A percentile compares a stretch with the other conserved stretches of the same genome.
Evolutionary conservation across 2,329 filamentous ascomycete genomes (phyloP).

Genomic region (Venturiaceae sp.): DNA sequence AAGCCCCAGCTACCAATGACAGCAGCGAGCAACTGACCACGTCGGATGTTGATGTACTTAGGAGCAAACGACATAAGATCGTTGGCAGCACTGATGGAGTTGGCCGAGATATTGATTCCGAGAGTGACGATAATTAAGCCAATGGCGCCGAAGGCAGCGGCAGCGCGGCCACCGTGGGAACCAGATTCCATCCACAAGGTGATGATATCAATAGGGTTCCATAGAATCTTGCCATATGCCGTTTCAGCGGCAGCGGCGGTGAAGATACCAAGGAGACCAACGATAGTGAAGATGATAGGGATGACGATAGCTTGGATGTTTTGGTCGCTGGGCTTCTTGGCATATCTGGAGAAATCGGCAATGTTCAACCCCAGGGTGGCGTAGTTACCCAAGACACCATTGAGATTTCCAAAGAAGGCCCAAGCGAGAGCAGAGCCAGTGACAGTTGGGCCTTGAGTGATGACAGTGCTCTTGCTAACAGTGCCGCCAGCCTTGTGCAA

Average conservation of each 20-base stretch:
- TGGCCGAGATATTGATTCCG: constrained; percentile 18
- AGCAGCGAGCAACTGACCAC: constrained; percentile 11
- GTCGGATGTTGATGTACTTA: constrained; percentile 20
- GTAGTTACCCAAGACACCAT: constrained; percentile 19
- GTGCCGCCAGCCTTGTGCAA: constrained; percentile 9
- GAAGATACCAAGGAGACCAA: constrained; percentile 14
- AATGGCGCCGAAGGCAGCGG: constrained; percentile 18
- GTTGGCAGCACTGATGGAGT: constrained; percentile 17
- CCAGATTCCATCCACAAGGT: constrained; percentile 12
- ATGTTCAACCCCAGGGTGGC: constrained; percentile 16
- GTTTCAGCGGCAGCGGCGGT: constrained; percentile 10
- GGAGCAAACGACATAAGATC: constrained; percentile 34
- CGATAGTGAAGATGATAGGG: constrained; percentile 17
- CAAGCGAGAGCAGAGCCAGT: constrained; percentile 17
- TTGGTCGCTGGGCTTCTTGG: constrained; percentile 14
- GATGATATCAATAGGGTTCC: constrained; percentile 17
- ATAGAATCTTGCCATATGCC: constrained; percentile 11
- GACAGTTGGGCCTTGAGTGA: constrained; percentile 16
- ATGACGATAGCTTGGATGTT: constrained; percentile 27
- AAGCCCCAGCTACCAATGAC: constrained; percentile 15
- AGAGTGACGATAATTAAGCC: constrained; percentile 18
- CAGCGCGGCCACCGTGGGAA: constrained; percentile 13
- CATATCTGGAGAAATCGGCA: constrained; percentile 13
- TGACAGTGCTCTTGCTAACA: constrained; percentile 15
- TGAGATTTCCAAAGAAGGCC: constrained; percentile 19